Evolutionary conservation across 75 land plant species (phyloP).

Genomic region (Cryptomeria japonica): DNA sequence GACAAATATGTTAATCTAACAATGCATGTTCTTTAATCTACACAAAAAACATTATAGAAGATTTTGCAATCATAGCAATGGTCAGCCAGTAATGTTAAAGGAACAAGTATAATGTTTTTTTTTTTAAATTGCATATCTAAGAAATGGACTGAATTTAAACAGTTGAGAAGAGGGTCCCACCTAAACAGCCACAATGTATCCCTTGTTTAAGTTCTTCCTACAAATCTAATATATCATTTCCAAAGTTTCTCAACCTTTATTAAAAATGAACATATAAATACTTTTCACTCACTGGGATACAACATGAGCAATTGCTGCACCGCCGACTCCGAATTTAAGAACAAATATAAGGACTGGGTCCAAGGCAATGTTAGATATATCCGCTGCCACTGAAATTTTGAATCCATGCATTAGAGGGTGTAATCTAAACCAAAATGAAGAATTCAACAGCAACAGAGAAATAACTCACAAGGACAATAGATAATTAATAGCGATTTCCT

Average conservation of each 20-base stretch:
- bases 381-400: conserved; percentile 59
- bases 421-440: background rate
- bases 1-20: background rate
- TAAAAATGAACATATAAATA: background rate
- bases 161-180: no score
- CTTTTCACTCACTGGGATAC: conserved; percentile 71
- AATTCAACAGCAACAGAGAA: background rate
- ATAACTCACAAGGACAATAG: background rate
- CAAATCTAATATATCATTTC: no score
- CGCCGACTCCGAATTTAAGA: conserved; percentile 66
- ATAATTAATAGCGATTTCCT: background rate
- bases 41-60: background rate
- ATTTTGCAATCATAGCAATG: background rate
- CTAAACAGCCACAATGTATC: no score
- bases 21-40: background rate
- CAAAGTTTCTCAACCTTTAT: background rate
- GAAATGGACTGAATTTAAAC: no score
- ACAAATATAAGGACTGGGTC: conserved; percentile 85
- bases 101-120: background rate
- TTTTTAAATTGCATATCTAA: background rate
- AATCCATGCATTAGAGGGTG: background rate
- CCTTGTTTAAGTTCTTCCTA: no score
- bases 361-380: conserved; percentile 64
- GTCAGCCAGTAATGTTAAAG: background rate
- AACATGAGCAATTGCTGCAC: conserved; percentile 98